phyloP scores from a whole-genome alignment of 2,329 filamentous ascomycete species.

The Apiospora aurea region DNA sequence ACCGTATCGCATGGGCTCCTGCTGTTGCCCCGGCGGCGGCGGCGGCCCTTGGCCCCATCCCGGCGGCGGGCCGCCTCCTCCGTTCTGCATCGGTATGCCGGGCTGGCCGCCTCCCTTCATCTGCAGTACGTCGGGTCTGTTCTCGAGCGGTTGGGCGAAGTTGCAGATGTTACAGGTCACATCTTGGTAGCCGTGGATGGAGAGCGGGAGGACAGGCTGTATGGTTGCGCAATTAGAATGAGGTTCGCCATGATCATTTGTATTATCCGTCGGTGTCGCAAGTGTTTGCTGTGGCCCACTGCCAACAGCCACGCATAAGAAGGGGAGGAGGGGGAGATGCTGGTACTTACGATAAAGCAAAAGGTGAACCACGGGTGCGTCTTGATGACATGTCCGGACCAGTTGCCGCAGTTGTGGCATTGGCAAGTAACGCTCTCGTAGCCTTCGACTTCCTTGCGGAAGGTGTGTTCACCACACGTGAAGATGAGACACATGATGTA shows the following conservation, averaged over 20 bases:
- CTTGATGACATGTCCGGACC: conserved; percentile 66
- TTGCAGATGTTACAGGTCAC: conserved; percentile 79
- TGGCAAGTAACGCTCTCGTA: conserved; percentile 69
- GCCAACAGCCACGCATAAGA: too few species aligned
- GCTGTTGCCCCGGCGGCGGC: conserved; percentile 28
- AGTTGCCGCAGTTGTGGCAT: conserved; percentile 73
- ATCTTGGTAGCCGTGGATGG: conserved; percentile 71
- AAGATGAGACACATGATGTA: conserved; percentile 67
- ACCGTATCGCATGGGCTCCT: conserved; percentile 28
- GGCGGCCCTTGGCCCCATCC: conserved; percentile 39
- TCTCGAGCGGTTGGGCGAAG: conserved; percentile 72
- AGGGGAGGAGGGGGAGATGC: neutral
- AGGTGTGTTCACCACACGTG: conserved; percentile 67
- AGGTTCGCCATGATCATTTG: neutral
- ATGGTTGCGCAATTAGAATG: neutral
- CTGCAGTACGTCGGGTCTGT: conserved; percentile 61
- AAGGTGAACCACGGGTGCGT: conserved; percentile 79
- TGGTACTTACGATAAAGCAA: conserved; percentile 70
- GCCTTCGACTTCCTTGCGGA: conserved; percentile 64
- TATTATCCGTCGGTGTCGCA: neutral
- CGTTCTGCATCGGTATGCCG: conserved; percentile 46
- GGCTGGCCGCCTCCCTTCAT: conserved; percentile 49
- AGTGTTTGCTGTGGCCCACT: neutral
- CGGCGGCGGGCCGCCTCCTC: conserved; percentile 39
- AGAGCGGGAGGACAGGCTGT: conserved; percentile 77